Base-by-base conservation (phyloP, 768 basidiomycete genomes). In the Leccinum imitatum region DNA sequence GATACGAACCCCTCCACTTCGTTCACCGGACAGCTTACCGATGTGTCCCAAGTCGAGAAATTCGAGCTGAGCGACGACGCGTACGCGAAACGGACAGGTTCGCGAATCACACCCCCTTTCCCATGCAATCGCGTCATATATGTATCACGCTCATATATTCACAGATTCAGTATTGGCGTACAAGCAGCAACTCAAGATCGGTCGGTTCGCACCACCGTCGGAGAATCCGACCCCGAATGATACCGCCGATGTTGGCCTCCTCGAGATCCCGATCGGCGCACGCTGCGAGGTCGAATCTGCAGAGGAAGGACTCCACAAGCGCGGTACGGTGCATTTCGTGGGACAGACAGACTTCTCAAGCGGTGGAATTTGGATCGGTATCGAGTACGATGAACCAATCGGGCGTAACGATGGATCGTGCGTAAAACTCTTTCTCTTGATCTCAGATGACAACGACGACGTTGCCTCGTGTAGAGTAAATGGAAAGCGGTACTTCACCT, bases 341-440 rank as follows among this genome's bases (percentile, higher is more conserved):
- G 96, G 96, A 0, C 72, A 77, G 39, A 93, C 95, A 0, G 79
- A 81, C 58, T 97, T 98, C 69, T 83, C 80, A 59, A 83, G 78
- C 14, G 70, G 74, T 4, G 85, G 88, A 0, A 73, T 85, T 1
- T 98, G 95, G 95, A 83, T 98, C 1, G 96, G 96, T 0, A 80
- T 98, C 19, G 93, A 96, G 71, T 92, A 95, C 69, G 96, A 98
- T 69, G 96, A 98, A 67, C 95, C 96, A 3, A 80, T 93, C 23
- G 96, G 96, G 11, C 98, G 95, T 77, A 95, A 95, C 62, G 91
- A 98, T 72, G 96, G 96, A 65, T 87, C 87, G 95, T 96, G 70
- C 76, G 94, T 44, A 2, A 11, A 44, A 0, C n/a, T 1, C 86
- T 9, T 15, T 19, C 30, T 50, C 8, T 21, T 13, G 31, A 53